Conservation (phyloP, 2,329 filamentous ascomycete species). For the Fusarium sp. region DNA sequence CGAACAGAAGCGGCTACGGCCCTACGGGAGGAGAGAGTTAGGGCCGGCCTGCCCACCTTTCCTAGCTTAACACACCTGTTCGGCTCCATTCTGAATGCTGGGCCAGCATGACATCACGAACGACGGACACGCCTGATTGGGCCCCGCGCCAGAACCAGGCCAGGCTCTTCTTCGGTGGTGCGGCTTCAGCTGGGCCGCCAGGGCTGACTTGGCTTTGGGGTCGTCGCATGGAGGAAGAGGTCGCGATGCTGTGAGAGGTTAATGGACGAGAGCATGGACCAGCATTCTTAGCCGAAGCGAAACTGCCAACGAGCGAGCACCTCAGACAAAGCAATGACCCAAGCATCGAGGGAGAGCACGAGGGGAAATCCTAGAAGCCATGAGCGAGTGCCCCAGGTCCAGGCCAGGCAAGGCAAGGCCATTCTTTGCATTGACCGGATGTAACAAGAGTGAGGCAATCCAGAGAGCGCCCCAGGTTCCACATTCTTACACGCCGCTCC, state of each 20-base stretch:
- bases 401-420: conserved; percentile 1
- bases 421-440: conserved; percentile 13
- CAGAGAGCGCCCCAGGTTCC: conserved; percentile 29
- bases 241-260: conserved; percentile 33
- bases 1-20: conserved; percentile 23
- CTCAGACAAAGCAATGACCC: neutral
- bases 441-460: conserved; percentile 34
- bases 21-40: conserved; percentile 19
- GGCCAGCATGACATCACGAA: conserved; percentile 35
- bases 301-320: conserved; percentile 18
- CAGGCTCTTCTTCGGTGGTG: conserved; percentile 40
- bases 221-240: conserved; percentile 13
- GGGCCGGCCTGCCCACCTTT: neutral
- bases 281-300: conserved; percentile 26
- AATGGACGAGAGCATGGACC: conserved; percentile 29
- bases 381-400: neutral
- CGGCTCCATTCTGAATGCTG: neutral
- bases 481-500: conserved; percentile 22
- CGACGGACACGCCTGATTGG: conserved; percentile 25
- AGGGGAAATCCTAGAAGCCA: conserved; percentile 10
- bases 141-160: neutral
- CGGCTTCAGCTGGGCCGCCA: conserved; percentile 37
- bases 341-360: conserved; percentile 24
- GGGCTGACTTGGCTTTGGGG: conserved; percentile 34
- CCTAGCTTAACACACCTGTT: neutral